Percentiles rank a stretch among this genome's conserved stretches.
These are phyloP conservation scores for Cyclaneusma minus DNA, from an alignment of 2,329 filamentous ascomycete species.

Conservation along the genomic window DNA sequence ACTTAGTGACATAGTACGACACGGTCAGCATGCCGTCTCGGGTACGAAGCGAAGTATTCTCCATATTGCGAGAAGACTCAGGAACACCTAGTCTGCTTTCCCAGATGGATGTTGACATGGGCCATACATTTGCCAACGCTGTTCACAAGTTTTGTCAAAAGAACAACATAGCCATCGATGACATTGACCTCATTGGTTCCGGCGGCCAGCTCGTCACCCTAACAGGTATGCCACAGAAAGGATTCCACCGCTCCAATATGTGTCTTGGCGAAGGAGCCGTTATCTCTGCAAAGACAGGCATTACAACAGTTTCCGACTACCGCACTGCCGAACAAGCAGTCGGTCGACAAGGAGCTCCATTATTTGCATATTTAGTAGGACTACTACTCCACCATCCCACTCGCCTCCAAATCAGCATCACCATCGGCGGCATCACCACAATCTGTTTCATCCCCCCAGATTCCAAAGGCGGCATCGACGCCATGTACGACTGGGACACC, in stretches of 20 bases:
- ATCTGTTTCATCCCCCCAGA: conserved; percentile 17
- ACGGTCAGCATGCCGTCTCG: conserved; percentile 19
- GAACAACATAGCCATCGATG: conserved; percentile 15
- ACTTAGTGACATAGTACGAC: conserved; percentile 12
- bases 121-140: conserved; percentile 17
- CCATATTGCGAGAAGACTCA: conserved; percentile 17
- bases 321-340: conserved; percentile 19
- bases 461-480: conserved; percentile 16
- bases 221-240: conserved; percentile 14
- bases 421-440: conserved; percentile 16
- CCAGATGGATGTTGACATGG: conserved; percentile 19
- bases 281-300: conserved; percentile 18
- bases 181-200: conserved; percentile 17
- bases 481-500: conserved; percentile 20
- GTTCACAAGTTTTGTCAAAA: conserved; percentile 17
- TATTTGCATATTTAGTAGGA: conserved; percentile 17
- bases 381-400: conserved; percentile 17
- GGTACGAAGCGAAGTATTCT: conserved; percentile 17
- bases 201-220: conserved; percentile 17
- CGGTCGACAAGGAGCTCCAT: conserved; percentile 17
- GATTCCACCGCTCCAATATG: conserved; percentile 18
- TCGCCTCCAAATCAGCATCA: conserved; percentile 16
- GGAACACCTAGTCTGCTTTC: conserved; percentile 18
- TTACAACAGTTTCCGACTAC: conserved; percentile 19
- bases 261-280: conserved; percentile 18